Conservation (phyloP, 2,329 filamentous ascomycete genomes). For the Penicillium rolfsii region DNA sequence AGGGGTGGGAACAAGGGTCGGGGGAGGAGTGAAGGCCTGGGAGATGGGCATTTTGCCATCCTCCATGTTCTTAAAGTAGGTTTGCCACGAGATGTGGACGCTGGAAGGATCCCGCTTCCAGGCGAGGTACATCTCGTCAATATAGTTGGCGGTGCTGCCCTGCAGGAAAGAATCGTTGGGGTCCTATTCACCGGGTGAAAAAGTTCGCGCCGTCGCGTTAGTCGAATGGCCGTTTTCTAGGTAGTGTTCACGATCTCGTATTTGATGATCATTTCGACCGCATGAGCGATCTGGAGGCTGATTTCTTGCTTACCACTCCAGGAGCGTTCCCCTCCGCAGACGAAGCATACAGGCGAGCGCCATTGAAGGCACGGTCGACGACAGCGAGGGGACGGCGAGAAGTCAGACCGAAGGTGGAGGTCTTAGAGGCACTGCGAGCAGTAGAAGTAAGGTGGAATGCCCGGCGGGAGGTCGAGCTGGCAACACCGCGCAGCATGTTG, state of each 20-base stretch:
- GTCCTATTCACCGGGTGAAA: conserved; percentile 56
- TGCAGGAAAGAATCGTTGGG: conserved; percentile 95
- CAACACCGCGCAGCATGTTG: conserved; percentile 42
- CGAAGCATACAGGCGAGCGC: conserved; percentile 61
- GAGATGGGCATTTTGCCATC: conserved; percentile 96
- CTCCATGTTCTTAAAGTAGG: conserved; percentile 99
- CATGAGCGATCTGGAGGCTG: conserved; percentile 14
- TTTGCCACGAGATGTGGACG: conserved; percentile 97
- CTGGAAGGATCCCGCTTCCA: conserved; percentile 94
- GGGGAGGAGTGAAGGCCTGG: conserved; percentile 93
- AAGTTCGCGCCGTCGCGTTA: conserved; percentile 31
- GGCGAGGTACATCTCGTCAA: conserved; percentile 99
- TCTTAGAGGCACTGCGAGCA: conserved; percentile 36
- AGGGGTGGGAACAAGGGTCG: conserved; percentile 82
- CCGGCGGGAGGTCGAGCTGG: conserved; percentile 38
- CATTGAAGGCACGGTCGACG: conserved; percentile 41
- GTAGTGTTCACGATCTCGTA: neutral
- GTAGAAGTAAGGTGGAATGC: conserved; percentile 40
- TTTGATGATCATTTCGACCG: conserved; percentile 14
- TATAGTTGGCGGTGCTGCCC: conserved; percentile 96
- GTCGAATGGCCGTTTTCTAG: conserved; percentile 21
- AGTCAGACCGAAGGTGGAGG: conserved; percentile 42
- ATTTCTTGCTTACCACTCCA: conserved; percentile 59
- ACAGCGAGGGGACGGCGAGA: conserved; percentile 49
- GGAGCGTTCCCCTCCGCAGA: conserved; percentile 61